Evolutionary conservation across 345 rosid species (phyloP), one percentile per base, ranked within the genome.

Genomic region (Mercurialis annua): DNA sequence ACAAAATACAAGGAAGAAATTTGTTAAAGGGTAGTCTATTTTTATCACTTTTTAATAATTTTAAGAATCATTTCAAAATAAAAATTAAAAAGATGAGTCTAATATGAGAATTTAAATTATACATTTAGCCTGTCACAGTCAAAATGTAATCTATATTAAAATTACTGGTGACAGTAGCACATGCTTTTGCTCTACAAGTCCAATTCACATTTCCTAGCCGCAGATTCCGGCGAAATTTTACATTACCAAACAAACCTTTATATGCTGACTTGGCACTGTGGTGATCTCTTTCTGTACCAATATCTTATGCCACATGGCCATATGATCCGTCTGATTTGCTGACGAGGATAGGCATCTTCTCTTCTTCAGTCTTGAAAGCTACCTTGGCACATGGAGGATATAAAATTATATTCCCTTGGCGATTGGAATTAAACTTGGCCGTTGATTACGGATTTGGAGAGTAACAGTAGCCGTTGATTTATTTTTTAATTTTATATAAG

Each of bases 181-280:
- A 79, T 83, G 87, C 80, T n/a, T 73, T 34, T 56, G 84, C 73
- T 29, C 74, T 54, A 59, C 7, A 62, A 76, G 73, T 83, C 85
- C 79, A 83, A 79, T 16, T 18, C 46, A 1, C 2, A 34, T 26
- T 63, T 60, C 14, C 0, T 9, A 0, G 27, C 83, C 90, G 83
- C 80, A 71, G 78, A 74, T 62, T 4, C 65, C 86, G 84, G 71
- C 82, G 73, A 10, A 40, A 61, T 66, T 77, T 71, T 65, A 71
- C 59, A 44, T 38, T 5, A 46, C 7, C 24, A 10, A 55, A 76
- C 50, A 38, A 63, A n/a, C 0, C 6, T 9, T 20, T 9, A 2
- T 2, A 2, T 12, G 63, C 70, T 73, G 73, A 75, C 79, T 16
- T 44, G 86, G 82, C 65, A 15, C 30, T 4, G 51, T 0, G 23